These are phyloP conservation scores for Sarocladium brachiariae DNA, from an alignment of 2,329 filamentous ascomycete species.

Conservation along the genomic window DNA sequence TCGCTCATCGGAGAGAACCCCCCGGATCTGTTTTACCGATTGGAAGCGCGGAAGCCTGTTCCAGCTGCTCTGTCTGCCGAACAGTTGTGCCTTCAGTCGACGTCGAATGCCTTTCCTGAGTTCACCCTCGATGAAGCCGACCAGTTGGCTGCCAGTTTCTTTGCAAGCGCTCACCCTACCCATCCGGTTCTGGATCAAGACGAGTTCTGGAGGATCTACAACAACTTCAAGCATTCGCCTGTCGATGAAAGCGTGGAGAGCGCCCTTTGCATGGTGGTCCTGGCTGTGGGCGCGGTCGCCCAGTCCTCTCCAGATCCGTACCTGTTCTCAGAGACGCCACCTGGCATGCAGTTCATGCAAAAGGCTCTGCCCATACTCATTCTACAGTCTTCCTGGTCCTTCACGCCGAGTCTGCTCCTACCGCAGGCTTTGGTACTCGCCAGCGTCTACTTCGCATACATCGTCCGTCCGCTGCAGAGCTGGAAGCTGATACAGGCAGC, in stretches of 20 bases:
- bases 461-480: constrained; percentile 25
- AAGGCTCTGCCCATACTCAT: constrained; percentile 22
- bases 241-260: constrained; percentile 19
- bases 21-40: constrained; percentile 19
- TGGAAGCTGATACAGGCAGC: constrained; percentile 27
- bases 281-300: constrained; percentile 21
- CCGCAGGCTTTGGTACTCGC: constrained; percentile 24
- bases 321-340: constrained; percentile 16
- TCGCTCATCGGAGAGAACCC: constrained; percentile 23
- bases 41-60: constrained; percentile 19
- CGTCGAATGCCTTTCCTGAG: not conserved
- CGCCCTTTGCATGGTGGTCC: constrained; percentile 24
- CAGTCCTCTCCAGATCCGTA: constrained; percentile 14
- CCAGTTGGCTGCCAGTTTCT: constrained; percentile 20
- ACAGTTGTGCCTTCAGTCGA: not conserved
- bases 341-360: constrained; percentile 25
- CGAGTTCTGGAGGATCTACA: constrained; percentile 19
- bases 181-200: constrained; percentile 22
- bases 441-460: constrained; percentile 26
- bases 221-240: constrained; percentile 16
- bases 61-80: constrained; percentile 18
- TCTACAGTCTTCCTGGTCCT: constrained; percentile 22
- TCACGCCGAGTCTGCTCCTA: constrained; percentile 20
- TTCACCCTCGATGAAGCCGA: constrained; percentile 16
- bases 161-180: constrained; percentile 18